Evolutionary conservation across 176 grass and related monocot species (phyloP), one percentile per base, ranked within the genome.

Genomic region (Saccharum spontaneum): DNA sequence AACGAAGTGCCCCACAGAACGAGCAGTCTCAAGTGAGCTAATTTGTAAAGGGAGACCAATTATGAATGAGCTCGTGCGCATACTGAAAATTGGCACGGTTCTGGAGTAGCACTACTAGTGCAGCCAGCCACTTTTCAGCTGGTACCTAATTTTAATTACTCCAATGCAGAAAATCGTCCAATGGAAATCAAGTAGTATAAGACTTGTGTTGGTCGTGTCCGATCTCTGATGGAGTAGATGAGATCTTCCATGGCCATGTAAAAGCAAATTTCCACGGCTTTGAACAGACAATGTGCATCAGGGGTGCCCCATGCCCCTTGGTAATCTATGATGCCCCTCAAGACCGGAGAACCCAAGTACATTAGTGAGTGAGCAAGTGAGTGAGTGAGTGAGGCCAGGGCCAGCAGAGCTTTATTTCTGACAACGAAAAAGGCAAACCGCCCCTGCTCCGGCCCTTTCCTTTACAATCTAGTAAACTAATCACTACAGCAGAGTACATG

Each of bases 221-320:
- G 46, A 41, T 71, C 70, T 60, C 66, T 40, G 65, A 68, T 43
- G 76, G 55, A 43, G 55, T n/a, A 75, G 46, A 20, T 89, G 26
- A 80, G 46, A 79, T 89, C 65, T 71, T 71, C 70, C 39, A 33
- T 54, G 54, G 33, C 46, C 39, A 64, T 72, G 26, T 17, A 82
- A 90, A 86, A 78, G 78, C 66, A 67, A 71, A 71, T 54, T 16
- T 8, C 34, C 34, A 55, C 44, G 67, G 84, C 57, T 90, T 78
- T 73, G 79, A 34, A 71, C 54, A 71, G 34, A 67, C 61, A 69
- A 44, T 40, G 43, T 44, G 61, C 46, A 75, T 74, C 45, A 17
- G n/a, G n/a, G 71, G 26, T 74, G 26, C 1, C 71, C 71, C 71
- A 73, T 74, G 7, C 4, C 39, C 64, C 49, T 26, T 30, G 31